Base-by-base conservation (phyloP, 345 rosid species). In the Euphorbia peplus region DNA sequence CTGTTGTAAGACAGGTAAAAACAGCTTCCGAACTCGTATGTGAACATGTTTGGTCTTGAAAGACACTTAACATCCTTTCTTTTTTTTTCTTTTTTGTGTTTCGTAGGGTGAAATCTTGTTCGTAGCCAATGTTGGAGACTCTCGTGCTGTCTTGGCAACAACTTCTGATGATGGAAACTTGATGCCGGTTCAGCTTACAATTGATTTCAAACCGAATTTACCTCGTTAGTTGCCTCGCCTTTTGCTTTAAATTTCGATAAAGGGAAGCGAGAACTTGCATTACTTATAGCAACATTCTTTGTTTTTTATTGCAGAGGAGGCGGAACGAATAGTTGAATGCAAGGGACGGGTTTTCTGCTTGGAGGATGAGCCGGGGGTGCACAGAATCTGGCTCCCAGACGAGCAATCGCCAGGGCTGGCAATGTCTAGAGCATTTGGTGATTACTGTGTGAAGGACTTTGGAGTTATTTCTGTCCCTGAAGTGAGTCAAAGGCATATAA, bases 361-460 rank as follows among this genome's bases (percentile, higher is more conserved):
- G 18, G 58, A 80, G 4, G 98, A 93, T 35, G 97, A 93, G 79
- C 98, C 93, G 21, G 96, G 96, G 10, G 91, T 93, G 46, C 96
- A 93, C 71, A 86, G 98, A 14, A 77, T 93, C 26, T 93, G 98
- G 98, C 87, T 88, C 66, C 97, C 97, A 2, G 77, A 84, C 35
- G 85, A 66, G 65, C 91, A 91, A 35, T 81, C 81, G 0, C 98
- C 97, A 0, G 98, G 98, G 35, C 89, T 93, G 5, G 96, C 98
- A 50, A 93, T 93, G 98, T 93, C 97, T 14, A 84, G 98, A 79
- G 96, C 98, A 15, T 93, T 93, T 29, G 98, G 97, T 25, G 98
- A 93, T 82, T 85, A 85, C 71, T 91, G 98, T 71, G 52, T 91
- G 4, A 95, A 95, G 80, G 85, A 85, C 39, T 90, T 76, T 47